phyloP scores from a whole-genome alignment of 768 basidiomycete species.

The Leccinum fibrillosum region DNA sequence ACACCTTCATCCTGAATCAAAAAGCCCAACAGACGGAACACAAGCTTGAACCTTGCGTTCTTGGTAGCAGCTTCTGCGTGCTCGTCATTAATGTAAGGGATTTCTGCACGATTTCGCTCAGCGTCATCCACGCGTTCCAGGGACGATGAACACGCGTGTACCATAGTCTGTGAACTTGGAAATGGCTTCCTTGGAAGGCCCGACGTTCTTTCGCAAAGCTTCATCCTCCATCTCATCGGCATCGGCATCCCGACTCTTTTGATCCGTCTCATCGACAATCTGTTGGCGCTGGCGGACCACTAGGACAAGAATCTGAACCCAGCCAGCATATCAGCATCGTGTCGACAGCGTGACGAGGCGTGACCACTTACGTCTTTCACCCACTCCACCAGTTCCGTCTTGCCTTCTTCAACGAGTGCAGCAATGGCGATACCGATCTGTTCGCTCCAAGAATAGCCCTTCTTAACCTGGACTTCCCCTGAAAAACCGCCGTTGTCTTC shows the following conservation, averaged over 20 bases:
- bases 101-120: constrained; percentile 44
- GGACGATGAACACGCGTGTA: constrained; percentile 36
- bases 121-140: neutral
- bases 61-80: constrained; percentile 74
- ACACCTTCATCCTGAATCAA: constrained; percentile 62
- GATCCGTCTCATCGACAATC: constrained; percentile 61
- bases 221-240: constrained; percentile 31
- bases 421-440: constrained; percentile 85
- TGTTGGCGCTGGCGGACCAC: constrained; percentile 58
- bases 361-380: constrained; percentile 66
- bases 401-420: constrained; percentile 63
- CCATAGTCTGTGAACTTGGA: constrained; percentile 73
- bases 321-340: constrained; percentile 10
- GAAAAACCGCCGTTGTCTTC: constrained; percentile 44
- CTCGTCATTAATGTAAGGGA: constrained; percentile 73
- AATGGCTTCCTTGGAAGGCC: constrained; percentile 67
- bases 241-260: constrained; percentile 37
- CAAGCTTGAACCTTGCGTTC: constrained; percentile 75
- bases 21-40: constrained; percentile 81
- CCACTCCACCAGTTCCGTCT: constrained; percentile 71
- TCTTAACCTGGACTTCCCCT: constrained; percentile 77
- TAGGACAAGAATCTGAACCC: constrained; percentile 53
- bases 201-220: constrained; percentile 21
- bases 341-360: constrained; percentile 17
- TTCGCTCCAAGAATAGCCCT: constrained; percentile 85